Conservation (phyloP, 768 basidiomycete genomes). For the Imleria badia region DNA sequence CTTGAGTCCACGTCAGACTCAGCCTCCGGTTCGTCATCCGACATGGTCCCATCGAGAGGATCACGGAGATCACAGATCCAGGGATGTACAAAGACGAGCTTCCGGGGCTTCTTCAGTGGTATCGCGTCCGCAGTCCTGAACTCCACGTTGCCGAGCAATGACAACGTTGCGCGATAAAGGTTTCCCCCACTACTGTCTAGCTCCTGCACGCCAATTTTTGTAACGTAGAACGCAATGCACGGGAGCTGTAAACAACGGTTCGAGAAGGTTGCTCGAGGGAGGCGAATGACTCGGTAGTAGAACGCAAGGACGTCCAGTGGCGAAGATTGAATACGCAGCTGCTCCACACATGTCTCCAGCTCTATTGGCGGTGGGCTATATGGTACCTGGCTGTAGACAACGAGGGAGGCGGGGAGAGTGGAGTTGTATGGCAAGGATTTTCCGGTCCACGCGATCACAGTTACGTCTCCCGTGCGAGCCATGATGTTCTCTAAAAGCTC, state of each 20-base stretch:
- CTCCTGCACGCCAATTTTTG: background rate
- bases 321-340: background rate
- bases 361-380: background rate
- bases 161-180: background rate
- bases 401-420: conserved; percentile 7
- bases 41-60: background rate
- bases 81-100: conserved; percentile 5
- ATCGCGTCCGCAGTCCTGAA: background rate
- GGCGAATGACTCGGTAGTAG: background rate
- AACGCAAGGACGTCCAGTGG: background rate
- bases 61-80: conserved; percentile 9
- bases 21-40: no score
- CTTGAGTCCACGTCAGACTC: background rate
- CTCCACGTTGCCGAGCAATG: background rate
- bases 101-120: background rate
- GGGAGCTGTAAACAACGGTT: background rate
- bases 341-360: background rate
- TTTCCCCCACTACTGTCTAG: background rate
- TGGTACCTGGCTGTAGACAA: background rate
- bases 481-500: conserved; percentile 5
- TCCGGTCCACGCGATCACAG: conserved; percentile 9
- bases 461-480: conserved; percentile 2
- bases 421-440: conserved; percentile 4
- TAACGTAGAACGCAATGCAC: background rate
- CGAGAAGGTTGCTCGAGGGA: background rate